Evolutionary conservation across 2,329 filamentous ascomycete genomes (phyloP).

Genomic region (Stagonosporopsis tanaceti): DNA sequence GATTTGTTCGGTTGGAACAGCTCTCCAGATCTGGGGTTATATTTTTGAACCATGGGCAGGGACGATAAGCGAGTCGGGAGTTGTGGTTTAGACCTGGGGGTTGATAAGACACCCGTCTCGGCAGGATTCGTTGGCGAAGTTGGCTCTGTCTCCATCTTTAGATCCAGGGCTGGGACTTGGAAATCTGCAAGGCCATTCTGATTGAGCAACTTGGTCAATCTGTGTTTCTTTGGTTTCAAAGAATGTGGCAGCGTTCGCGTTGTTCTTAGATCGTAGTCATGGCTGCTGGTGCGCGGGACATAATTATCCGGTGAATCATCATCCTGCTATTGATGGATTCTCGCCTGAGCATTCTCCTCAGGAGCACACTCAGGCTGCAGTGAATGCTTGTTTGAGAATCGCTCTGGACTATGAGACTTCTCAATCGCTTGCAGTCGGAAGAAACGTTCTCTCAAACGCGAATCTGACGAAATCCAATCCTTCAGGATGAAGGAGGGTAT

Average conservation of each 20-base stretch:
- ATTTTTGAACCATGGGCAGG: background rate
- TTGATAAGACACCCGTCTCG: background rate
- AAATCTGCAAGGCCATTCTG: background rate
- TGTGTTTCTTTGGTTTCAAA: background rate
- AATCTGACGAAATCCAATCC: background rate
- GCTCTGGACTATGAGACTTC: background rate
- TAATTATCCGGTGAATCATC: background rate
- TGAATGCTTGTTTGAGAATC: background rate
- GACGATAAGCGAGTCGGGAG: background rate
- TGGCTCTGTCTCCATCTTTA: slow-evolving; percentile 1
- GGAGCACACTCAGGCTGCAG: background rate
- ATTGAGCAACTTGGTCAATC: background rate
- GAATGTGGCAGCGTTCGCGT: background rate
- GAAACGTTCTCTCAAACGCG: background rate
- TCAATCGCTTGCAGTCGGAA: background rate
- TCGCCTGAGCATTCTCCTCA: background rate
- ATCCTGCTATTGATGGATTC: background rate
- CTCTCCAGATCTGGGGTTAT: background rate
- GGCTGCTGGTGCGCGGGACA: background rate
- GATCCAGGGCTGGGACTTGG: slow-evolving; percentile 2
- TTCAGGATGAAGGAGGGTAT: background rate
- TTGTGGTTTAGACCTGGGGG: background rate
- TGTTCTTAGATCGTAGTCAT: background rate
- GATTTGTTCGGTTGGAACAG: background rate
- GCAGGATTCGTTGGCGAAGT: slow-evolving; percentile 5